Base-by-base conservation (phyloP, 1,284 basidiomycete species). In the Caloboletus inedulis region DNA sequence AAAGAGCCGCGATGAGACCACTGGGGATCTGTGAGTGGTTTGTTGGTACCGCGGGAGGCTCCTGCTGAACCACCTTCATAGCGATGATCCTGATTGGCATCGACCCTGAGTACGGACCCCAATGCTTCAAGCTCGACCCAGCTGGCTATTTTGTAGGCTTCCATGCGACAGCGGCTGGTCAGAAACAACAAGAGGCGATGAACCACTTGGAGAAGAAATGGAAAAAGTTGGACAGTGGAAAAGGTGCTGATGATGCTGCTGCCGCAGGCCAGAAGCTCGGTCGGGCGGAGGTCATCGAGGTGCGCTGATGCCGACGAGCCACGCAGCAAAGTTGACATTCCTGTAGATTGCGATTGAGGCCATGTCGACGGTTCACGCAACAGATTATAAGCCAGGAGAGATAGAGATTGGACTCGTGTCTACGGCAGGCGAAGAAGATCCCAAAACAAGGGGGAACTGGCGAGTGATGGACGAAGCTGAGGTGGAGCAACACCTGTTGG, bases 121-220 rank as follows among this genome's bases (percentile, higher is more conserved):
- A 98, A 73, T 84, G 91, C 63, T 99, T 98, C 82, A 98, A 98
- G 74, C 86, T 99, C 54, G 97, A 99, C 69, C 97, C 97, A 7
- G 97, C 97, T 1, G 97, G 97, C 3, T 98, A 97, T 77, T 99
- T 94, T 69, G 92, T 98, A 41, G 97, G 97, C 2, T 99, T 96
- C 79, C 94, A 98, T 62, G 97, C 96, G 19, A 97, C 96, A 2
- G 86, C 95, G 0, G 87, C 94, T 1, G 97, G 97, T 1, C 92
- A 96, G 72, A 99, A 99, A 68, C 96, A 99, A 68, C 95, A 97
- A 63, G 97, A 99, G 69, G 94, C 94, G 4, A 98, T 95, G 85
- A 99, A 98, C 72, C 91, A 92, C 66, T 78, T 99, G 51, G 97
- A 99, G 77, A 99, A 99, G 78, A 93, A 94, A 72, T 99, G 94